phyloP scores from a whole-genome alignment of 1,284 basidiomycete genomes.

The Tilletia setariae region DNA sequence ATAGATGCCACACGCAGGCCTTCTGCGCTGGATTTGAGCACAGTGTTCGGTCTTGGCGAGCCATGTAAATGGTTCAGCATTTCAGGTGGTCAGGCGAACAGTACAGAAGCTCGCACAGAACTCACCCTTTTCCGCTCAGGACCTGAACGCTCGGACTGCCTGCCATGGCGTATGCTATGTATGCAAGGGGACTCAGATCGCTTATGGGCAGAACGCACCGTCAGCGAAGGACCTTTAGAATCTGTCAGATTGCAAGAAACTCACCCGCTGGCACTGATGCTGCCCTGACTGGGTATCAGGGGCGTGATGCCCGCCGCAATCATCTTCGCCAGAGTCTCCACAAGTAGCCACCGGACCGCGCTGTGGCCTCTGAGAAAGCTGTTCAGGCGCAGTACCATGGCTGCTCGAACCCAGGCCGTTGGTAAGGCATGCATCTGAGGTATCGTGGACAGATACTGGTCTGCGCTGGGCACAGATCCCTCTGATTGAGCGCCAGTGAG shows the following conservation, averaged over 20 bases:
- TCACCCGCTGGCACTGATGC: conserved; percentile 16
- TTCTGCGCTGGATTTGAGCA: neutral
- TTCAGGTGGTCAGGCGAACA: neutral
- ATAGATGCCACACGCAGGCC: neutral
- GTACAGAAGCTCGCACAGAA: neutral
- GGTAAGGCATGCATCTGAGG: neutral
- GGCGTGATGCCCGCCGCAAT: conserved; percentile 1
- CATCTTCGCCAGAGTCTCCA: conserved; percentile 2
- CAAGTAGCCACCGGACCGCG: conserved; percentile 1
- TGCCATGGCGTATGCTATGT: conserved; percentile 3
- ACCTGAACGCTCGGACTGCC: neutral
- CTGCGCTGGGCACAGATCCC: neutral
- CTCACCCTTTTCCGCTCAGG: conserved; percentile 12
- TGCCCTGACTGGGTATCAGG: conserved; percentile 6
- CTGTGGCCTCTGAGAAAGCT: conserved; percentile 7
- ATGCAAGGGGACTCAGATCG: conserved; percentile 4
- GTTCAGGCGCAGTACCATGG: conserved; percentile 11
- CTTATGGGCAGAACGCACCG: neutral
- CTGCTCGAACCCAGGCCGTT: neutral
- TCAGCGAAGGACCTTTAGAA: no score
- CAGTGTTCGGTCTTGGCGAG: neutral
- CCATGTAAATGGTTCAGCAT: neutral
- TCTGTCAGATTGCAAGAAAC: neutral
- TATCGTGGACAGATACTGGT: neutral
- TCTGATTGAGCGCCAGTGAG: neutral